These are phyloP conservation scores for Colletotrichum melonis DNA, from an alignment of 2,329 filamentous ascomycete genomes.

Conservation along the genomic window DNA sequence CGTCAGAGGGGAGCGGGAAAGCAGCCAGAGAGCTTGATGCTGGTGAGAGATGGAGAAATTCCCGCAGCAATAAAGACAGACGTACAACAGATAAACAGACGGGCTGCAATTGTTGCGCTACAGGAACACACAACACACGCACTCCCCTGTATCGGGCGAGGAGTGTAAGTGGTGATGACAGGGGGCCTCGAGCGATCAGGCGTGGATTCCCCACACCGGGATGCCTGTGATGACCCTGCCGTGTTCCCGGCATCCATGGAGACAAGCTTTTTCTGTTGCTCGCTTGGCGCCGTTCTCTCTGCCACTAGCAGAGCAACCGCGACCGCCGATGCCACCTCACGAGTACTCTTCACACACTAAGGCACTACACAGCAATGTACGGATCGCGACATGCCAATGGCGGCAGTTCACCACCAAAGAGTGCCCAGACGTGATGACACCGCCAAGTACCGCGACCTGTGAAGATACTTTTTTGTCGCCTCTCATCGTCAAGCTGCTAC, in stretches of 20 bases:
- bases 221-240: slow-evolving; percentile 29
- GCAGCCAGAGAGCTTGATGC: not conserved
- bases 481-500: not conserved
- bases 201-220: slow-evolving; percentile 14
- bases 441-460: not conserved
- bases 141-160: not conserved
- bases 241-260: slow-evolving; percentile 35
- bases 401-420: not conserved
- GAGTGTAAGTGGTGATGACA: not conserved
- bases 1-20: not conserved
- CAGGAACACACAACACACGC: not conserved
- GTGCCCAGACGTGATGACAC: not conserved
- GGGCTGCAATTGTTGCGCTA: not conserved
- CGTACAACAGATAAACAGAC: not conserved
- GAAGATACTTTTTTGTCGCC: not conserved
- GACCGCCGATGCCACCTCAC: slow-evolving; percentile 12
- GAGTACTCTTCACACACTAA: not conserved
- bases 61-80: not conserved
- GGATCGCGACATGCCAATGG: not conserved
- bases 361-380: no score
- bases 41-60: not conserved
- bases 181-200: not conserved
- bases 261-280: slow-evolving; percentile 33
- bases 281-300: slow-evolving; percentile 25
- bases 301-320: slow-evolving; percentile 20